phyloP scores from a whole-genome alignment of 768 basidiomycete genomes.

The Solioccasus polychromus region DNA sequence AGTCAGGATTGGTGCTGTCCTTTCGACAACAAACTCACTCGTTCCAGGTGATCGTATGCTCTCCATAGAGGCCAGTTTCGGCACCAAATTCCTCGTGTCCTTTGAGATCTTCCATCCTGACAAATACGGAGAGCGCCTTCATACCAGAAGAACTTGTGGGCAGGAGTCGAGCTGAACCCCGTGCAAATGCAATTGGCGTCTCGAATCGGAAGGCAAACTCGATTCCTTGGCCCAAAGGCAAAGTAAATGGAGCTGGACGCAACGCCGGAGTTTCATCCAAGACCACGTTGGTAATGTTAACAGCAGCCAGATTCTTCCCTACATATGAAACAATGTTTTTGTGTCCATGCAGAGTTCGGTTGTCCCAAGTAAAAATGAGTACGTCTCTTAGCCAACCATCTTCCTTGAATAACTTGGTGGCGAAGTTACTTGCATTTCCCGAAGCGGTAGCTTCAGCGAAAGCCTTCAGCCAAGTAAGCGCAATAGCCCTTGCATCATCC shows the following conservation, averaged over 20 bases:
- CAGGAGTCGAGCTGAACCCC: not conserved
- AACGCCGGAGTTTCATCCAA: slow-evolving; percentile 3
- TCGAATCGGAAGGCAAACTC: slow-evolving; percentile 6
- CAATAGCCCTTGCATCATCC: not conserved
- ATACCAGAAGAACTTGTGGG: not conserved
- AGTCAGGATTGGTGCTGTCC: no score
- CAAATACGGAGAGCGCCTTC: slow-evolving; percentile 4
- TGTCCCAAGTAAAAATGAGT: slow-evolving; percentile 5
- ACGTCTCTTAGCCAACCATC: slow-evolving; percentile 6
- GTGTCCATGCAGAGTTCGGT: slow-evolving; percentile 3
- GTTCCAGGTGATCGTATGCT: slow-evolving; percentile 3
- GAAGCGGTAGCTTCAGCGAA: not conserved
- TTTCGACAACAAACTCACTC: not conserved
- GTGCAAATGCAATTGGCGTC: slow-evolving; percentile 1
- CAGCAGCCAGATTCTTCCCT: not conserved
- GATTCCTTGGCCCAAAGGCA: slow-evolving; percentile 4
- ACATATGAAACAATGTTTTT: not conserved
- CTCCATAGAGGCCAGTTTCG: slow-evolving; percentile 3
- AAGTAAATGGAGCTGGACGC: not conserved
- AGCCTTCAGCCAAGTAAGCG: not conserved
- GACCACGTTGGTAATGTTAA: not conserved
- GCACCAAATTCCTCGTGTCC: not conserved
- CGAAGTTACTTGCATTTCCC: not conserved
- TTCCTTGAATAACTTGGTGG: not conserved
- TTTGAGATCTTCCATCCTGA: slow-evolving; percentile 4